These are phyloP conservation scores for Tolypocladium cylindrosporum DNA, from an alignment of 2,329 filamentous ascomycete species.

Conservation along the genomic window DNA sequence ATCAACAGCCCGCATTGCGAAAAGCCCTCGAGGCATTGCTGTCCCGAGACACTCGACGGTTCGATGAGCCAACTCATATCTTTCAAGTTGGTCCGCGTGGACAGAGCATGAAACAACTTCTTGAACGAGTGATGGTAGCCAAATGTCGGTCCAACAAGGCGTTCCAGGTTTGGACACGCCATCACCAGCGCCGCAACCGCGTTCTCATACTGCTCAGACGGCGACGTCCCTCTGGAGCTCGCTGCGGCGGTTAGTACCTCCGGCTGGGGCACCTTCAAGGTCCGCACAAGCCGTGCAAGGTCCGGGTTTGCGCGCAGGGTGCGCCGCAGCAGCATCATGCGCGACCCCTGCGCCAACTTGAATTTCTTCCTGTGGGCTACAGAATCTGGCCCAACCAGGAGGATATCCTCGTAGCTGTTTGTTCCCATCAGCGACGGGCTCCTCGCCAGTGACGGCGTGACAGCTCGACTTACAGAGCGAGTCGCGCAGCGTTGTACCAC, in stretches of 20 bases:
- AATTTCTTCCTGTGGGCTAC: conserved; percentile 45
- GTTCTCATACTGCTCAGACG: conserved; percentile 42
- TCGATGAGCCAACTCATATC: conserved; percentile 52
- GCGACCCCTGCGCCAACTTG: conserved; percentile 40
- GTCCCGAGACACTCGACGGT: conserved; percentile 13
- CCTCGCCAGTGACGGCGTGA: not conserved
- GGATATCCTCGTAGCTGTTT: conserved; percentile 45
- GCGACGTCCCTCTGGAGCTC: conserved; percentile 16
- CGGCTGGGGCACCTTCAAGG: conserved; percentile 42
- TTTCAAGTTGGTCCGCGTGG: conserved; percentile 43
- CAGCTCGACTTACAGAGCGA: conserved; percentile 34
- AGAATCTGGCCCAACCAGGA: conserved; percentile 48
- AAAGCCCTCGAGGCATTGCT: conserved; percentile 15
- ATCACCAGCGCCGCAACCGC: conserved; percentile 51
- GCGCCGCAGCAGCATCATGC: conserved; percentile 46
- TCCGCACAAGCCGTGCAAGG: conserved; percentile 44
- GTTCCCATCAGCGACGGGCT: not conserved
- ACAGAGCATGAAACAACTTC: conserved; percentile 48
- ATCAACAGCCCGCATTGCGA: conserved; percentile 17
- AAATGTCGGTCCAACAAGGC: conserved; percentile 42
- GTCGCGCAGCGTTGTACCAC: conserved; percentile 39
- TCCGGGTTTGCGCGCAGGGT: conserved; percentile 43
- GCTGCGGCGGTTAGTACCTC: conserved; percentile 25
- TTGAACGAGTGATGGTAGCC: conserved; percentile 46
- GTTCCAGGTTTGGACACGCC: conserved; percentile 55